Evolutionary conservation across 2,329 filamentous ascomycete genomes (phyloP), one percentile per base, ranked within the genome.

Genomic region (Aureobasidium sp.): DNA sequence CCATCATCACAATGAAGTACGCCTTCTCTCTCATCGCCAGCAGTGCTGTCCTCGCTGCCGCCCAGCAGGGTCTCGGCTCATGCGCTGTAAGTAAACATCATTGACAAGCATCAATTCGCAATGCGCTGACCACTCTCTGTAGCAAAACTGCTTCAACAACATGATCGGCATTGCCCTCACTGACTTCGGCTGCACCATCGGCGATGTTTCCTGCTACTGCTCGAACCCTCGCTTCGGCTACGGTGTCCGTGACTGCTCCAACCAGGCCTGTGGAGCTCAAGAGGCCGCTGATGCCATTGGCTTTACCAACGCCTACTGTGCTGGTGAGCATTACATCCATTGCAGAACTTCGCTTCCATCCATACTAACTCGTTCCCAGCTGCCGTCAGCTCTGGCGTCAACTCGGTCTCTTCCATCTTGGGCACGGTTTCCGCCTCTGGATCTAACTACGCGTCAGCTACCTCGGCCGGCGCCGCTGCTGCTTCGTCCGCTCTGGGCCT

Each of bases 221-320:
- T 63, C 62, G 45, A 66, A 71, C 60, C 66, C 66, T 44, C 63
- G 70, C 63, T 75, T 74, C 65, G 72, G 72, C 62, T 73, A 71
- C 65, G 73, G 73, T 65, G 68, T 75, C 32, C 72, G 73, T 58
- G 73, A 75, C 65, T 75, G 73, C 66, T 63, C 73, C 59, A 69
- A 71, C 62, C 49, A 74, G 67, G 69, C 71, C 50, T 75, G 73
- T 67, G 25, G 42, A 6, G 62, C 64, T 39, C 29, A 61, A 7
- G 27, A 61, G 1, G 66, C 69, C 21, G 71, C 71, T 25, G 52
- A 68, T 48, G 58, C 66, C 16, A 71, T 74, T 62, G 52, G 68
- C 13, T 74, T 68, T 67, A 72, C 72, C 59, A 65, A 65, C 39
- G 63, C 64, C 37, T 74, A 72, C 68, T 74, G 73, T 67, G 36